Evolutionary conservation across 805 yeast species (phyloP), one percentile per base, ranked within the genome.

Genomic region (Torulaspora franciscae): DNA sequence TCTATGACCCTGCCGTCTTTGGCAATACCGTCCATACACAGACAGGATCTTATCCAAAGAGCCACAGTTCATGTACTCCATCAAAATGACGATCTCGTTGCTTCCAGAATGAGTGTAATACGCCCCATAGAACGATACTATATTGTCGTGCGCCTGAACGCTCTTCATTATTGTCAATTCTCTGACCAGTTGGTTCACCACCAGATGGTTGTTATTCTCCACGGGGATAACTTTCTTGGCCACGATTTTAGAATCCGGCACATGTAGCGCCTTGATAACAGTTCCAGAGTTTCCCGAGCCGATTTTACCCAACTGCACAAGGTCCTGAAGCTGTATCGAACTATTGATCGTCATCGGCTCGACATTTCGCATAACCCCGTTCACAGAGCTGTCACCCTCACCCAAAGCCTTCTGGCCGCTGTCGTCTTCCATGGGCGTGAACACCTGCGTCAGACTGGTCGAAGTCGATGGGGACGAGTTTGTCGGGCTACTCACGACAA

Each of bases 251-350:
- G 89, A 87, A 7, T 91, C 81, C 8, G 98, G 96, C 4, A 86
- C 75, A 65, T 93, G 98, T 42, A 88, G 68, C 9, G 89, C 95
- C 59, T 90, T 88, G 37, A 84, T 71, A 2, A 93, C 99, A 1
- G 88, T 81, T 2, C 99, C 99, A 9, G 96, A 88, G 61, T 87
- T 90, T 9, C 99, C 99, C 24, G 87, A 76, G 7, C 99, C 99
- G 40, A 93, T 72, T 49, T 80, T 81, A 48, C 86, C 81, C 42
- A 93, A 63, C 27, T 81, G 78, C 11, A 89, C 77, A 22, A 93
- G 66, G 58, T 93, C 96, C 34, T 79, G 80, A 33, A 75, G 74
- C 43, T 73, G 72, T 37, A 81, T 70, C 34, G 47, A 42, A 27
- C 45, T 50, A 9, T 37, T 41, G 28, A 34, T 34, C 11, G 37